phyloP scores from a whole-genome alignment of 768 basidiomycete species.

The Coprinopsis marcescibilis region DNA sequence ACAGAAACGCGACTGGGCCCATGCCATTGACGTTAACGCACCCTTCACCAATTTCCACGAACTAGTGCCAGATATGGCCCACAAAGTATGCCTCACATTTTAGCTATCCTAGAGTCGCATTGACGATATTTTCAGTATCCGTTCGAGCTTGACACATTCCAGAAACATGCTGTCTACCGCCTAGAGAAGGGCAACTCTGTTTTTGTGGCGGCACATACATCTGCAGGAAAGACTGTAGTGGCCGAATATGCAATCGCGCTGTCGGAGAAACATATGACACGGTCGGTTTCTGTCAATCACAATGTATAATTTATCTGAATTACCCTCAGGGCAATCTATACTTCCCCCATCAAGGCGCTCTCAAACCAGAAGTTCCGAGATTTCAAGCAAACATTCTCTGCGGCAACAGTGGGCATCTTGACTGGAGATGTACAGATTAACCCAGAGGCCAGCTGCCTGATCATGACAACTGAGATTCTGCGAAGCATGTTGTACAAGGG shows the following conservation, averaged over 20 bases:
- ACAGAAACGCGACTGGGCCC: conserved; percentile 95
- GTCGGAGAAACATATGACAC: conserved; percentile 98
- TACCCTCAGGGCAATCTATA: conserved; percentile 96
- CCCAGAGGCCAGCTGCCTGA: conserved; percentile 92
- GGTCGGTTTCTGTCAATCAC: conserved; percentile 39
- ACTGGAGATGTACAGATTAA: conserved; percentile 99
- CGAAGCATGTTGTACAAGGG: conserved; percentile 99
- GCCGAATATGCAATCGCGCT: conserved; percentile 98
- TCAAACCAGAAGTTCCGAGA: conserved; percentile 99
- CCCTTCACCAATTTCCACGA: conserved; percentile 85
- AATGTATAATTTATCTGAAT: conserved; percentile 13
- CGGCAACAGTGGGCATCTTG: conserved; percentile 87
- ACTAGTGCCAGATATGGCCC: conserved; percentile 95
- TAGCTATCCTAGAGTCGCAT: neutral
- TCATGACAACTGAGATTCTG: conserved; percentile 98
- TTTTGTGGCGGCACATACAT: conserved; percentile 99
- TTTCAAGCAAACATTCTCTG: conserved; percentile 94
- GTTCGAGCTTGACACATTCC: conserved; percentile 98
- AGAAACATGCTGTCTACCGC: conserved; percentile 98
- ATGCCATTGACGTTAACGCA: conserved; percentile 90
- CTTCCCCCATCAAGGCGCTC: conserved; percentile 96
- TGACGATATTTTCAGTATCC: conserved; percentile 56
- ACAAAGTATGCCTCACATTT: conserved; percentile 51
- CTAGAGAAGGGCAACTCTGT: conserved; percentile 96
- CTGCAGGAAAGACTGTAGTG: conserved; percentile 99